Conservation (phyloP, 805 yeast species). For the Yamadazyma sp. region DNA sequence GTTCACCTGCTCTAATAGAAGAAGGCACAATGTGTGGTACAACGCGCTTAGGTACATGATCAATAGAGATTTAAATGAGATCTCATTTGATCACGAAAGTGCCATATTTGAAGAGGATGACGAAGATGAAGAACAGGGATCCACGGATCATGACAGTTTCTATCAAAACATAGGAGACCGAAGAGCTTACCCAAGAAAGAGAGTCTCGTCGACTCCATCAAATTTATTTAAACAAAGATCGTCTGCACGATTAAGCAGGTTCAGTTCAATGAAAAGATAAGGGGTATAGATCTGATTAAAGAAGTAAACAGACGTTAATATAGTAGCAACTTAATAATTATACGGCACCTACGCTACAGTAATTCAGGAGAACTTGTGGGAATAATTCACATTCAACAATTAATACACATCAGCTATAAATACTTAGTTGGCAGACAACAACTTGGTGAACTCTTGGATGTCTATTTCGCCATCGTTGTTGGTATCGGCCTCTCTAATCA, state of each 20-base stretch:
- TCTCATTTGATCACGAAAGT: constrained; percentile 39
- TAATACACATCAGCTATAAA: constrained; percentile 4
- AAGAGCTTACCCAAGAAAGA: constrained; percentile 23
- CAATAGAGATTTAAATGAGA: constrained; percentile 61
- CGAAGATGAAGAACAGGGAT: constrained; percentile 17
- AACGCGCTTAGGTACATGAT: constrained; percentile 77
- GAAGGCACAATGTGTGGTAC: constrained; percentile 89
- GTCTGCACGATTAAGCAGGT: constrained; percentile 18
- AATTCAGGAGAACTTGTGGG: too few species aligned
- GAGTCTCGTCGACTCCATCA: constrained; percentile 19
- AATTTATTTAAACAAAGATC: constrained; percentile 17
- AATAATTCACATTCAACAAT: not conserved
- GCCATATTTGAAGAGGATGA: constrained; percentile 17
- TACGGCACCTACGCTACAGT: too few species aligned
- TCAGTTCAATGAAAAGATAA: constrained; percentile 19
- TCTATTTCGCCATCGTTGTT: constrained; percentile 97
- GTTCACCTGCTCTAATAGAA: constrained; percentile 84
- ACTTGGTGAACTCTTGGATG: constrained; percentile 92
- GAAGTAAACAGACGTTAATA: too few species aligned
- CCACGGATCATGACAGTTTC: constrained; percentile 18
- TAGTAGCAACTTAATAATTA: too few species aligned
- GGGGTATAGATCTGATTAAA: not conserved
- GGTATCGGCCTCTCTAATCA: constrained; percentile 93
- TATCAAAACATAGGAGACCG: constrained; percentile 19
- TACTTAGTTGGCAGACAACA: constrained; percentile 68